These are phyloP conservation scores for Cercospora janseana DNA, from an alignment of 2,329 filamentous ascomycete species.

Conservation along the genomic window DNA sequence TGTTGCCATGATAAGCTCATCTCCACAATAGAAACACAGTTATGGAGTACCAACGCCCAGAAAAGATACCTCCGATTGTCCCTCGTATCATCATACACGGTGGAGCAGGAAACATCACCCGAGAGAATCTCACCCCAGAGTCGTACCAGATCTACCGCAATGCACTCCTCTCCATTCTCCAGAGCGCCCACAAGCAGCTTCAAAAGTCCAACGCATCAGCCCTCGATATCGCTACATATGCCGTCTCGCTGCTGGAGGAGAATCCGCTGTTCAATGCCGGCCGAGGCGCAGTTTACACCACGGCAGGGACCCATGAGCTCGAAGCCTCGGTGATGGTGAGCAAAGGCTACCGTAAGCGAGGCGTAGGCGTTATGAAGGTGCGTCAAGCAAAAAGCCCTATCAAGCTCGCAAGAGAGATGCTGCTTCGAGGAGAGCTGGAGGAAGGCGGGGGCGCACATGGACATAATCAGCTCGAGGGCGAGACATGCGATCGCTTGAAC, in stretches of 20 bases:
- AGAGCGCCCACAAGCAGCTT: constrained; percentile 34
- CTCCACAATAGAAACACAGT: too few species aligned
- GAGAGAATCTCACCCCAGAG: constrained; percentile 39
- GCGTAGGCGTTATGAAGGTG: constrained; percentile 72
- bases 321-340: constrained; percentile 87
- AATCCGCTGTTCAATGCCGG: constrained; percentile 81
- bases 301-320: constrained; percentile 77
- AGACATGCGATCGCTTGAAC: constrained; percentile 68
- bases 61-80: constrained; percentile 28
- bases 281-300: constrained; percentile 81
- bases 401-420: constrained; percentile 66
- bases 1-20: too few species aligned
- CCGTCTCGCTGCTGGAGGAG: constrained; percentile 73
- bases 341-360: constrained; percentile 68
- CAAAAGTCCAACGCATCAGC: constrained; percentile 52
- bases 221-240: constrained; percentile 71
- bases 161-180: constrained; percentile 42
- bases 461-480: constrained; percentile 68
- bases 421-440: constrained; percentile 65
- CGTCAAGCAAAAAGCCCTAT: constrained; percentile 77
- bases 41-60: constrained; percentile 17
- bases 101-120: constrained; percentile 49
- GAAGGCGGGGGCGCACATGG: constrained; percentile 61
- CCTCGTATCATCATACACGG: constrained; percentile 52
- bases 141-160: constrained; percentile 41